Percentiles rank a stretch among this genome's conserved stretches.
Evolutionary conservation across 2,329 filamentous ascomycete species (phyloP).

Genomic region (Epichloe coenophiala): DNA sequence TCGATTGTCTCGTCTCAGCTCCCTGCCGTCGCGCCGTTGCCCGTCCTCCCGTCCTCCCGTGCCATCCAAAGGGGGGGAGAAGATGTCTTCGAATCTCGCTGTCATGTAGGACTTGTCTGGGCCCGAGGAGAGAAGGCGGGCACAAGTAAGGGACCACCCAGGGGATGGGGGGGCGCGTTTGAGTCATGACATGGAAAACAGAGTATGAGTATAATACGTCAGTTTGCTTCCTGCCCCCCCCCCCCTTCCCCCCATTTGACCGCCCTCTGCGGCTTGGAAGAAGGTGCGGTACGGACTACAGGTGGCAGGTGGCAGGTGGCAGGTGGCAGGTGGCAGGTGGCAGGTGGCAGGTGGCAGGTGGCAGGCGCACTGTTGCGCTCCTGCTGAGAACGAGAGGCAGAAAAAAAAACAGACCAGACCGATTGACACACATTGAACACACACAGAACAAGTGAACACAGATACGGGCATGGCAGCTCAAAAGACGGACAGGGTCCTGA

Average conservation of each 20-base stretch:
- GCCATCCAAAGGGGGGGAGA: background rate
- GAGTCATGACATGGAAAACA: background rate
- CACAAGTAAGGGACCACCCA: background rate
- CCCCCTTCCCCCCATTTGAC: background rate
- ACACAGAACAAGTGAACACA: too few species aligned
- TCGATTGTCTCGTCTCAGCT: background rate
- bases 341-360: background rate
- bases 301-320: background rate
- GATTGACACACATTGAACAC: too few species aligned
- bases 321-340: too few species aligned
- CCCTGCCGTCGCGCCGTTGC: background rate
- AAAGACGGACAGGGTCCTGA: slow-evolving; percentile 1
- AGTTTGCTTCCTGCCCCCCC: background rate
- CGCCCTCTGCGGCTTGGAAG: background rate
- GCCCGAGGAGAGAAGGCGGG: background rate
- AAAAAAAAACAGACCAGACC: background rate
- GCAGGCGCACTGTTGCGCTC: too few species aligned
- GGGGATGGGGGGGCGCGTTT: background rate
- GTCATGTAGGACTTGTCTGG: background rate
- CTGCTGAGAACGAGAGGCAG: too few species aligned
- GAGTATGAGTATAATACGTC: too few species aligned
- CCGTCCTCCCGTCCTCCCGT: background rate
- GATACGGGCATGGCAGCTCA: background rate
- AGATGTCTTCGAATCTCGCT: too few species aligned
- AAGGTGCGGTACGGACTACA: background rate